phyloP scores from a whole-genome alignment of 306 rosid genomes.

The Cyclanthera cordifolia region DNA sequence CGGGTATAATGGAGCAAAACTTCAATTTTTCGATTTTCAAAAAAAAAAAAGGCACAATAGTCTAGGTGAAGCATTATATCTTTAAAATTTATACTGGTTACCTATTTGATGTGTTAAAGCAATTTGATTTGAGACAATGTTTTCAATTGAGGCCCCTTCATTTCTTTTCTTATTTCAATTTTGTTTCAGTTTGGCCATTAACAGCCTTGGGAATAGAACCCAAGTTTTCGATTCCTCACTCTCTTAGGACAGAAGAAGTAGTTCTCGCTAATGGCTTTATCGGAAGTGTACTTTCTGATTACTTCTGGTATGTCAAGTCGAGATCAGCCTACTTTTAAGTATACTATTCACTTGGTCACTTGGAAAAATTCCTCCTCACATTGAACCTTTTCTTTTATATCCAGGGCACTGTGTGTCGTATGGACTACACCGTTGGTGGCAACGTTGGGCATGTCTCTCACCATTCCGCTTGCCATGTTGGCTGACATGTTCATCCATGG shows the following conservation, averaged over 20 bases:
- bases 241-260: constrained; percentile 67
- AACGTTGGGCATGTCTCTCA: constrained; percentile 96
- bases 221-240: constrained; percentile 70
- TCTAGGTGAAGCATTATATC: no score
- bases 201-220: constrained; percentile 93
- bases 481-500: constrained; percentile 97
- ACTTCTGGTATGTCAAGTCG: constrained; percentile 53
- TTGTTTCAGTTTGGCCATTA: constrained; percentile 73
- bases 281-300: constrained; percentile 94
- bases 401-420: constrained; percentile 87
- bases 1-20: no score
- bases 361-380: constrained; percentile 5
- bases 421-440: constrained; percentile 99
- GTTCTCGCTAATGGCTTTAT: constrained; percentile 86
- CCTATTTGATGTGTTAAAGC: no score
- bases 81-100: no score
- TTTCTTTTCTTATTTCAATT: neutral
- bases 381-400: constrained; percentile 17
- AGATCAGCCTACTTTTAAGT: constrained; percentile 10
- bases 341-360: neutral
- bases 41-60: no score
- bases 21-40: no score
- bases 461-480: constrained; percentile 95
- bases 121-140: no score
- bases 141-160: no score